These are phyloP conservation scores for Geotrichum candidum DNA, from an alignment of 1,139 yeast genomes.

Conservation along the genomic window DNA sequence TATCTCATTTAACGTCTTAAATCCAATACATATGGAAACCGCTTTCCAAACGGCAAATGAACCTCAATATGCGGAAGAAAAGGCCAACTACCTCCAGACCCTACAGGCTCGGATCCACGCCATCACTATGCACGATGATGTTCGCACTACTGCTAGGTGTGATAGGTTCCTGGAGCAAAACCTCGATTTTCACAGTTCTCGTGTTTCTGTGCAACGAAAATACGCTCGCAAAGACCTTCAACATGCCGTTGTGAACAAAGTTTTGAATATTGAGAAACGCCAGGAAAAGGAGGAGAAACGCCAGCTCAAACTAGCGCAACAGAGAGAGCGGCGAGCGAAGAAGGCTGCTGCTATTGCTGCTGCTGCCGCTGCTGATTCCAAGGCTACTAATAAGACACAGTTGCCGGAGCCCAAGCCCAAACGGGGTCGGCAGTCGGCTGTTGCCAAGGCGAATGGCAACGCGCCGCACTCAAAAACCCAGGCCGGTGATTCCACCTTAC, in stretches of 20 bases:
- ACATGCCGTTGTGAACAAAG: conserved; percentile 25
- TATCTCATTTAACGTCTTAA: conserved; percentile 16
- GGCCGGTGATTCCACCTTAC: neutral
- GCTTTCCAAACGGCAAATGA: conserved; percentile 20
- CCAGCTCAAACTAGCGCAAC: conserved; percentile 8
- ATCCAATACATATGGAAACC: conserved; percentile 18
- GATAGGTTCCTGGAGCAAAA: conserved; percentile 18
- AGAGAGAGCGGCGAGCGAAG: conserved; percentile 14
- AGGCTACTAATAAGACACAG: conserved; percentile 23
- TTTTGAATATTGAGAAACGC: conserved; percentile 22
- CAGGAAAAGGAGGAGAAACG: conserved; percentile 20
- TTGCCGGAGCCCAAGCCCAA: conserved; percentile 6
- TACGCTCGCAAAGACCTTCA: conserved; percentile 25
- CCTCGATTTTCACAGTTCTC: conserved; percentile 18
- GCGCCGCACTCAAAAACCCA: neutral
- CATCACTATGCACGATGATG: conserved; percentile 17
- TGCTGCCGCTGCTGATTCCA: conserved; percentile 17
- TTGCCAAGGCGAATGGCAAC: neutral
- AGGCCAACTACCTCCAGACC: conserved; percentile 22
- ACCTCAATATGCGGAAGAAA: conserved; percentile 22
- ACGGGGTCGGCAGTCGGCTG: neutral
- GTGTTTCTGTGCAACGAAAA: conserved; percentile 24
- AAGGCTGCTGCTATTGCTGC: conserved; percentile 18
- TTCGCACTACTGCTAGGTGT: conserved; percentile 18
- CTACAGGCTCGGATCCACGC: conserved; percentile 20